Evolutionary conservation across 2,329 filamentous ascomycete species (phyloP), one percentile per base, ranked within the genome.

Genomic region (Tolypocladium nubicola): DNA sequence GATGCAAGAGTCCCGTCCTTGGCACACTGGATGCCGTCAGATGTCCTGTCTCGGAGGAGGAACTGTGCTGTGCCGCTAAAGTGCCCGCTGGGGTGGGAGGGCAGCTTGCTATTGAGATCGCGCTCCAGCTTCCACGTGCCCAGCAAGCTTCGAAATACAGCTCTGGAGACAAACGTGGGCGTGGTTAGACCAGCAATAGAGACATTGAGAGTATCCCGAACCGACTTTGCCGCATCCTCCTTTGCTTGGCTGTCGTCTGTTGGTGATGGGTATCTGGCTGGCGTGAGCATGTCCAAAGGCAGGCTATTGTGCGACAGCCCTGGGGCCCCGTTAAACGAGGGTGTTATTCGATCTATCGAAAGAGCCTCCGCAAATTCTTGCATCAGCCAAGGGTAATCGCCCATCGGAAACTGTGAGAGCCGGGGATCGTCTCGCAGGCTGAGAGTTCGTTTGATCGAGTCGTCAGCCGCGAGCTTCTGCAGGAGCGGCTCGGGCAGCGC

Each of bases 381-480:
- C 78, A 93, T 86, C 14, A 93, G 71, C 60, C 85, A 92, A 9
- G 84, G 71, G 68, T 92, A 93, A 69, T 95, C 90, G 11, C 85
- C 86, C 86, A 93, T 92, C 41, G 89, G 90, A 63, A 91, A 94
- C 64, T 94, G 90, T 60, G 69, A 87, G 62, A 72, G 71, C 7
- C 75, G 79, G 11, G 71, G 76, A 63, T 80, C 78, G 26, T 65
- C 65, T 14, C 86, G 78, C 38, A 89, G 74, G 3, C 69, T 64
- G 0, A 82, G 65, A 0, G 80, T 78, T 26, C 75, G 71, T 35
- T 73, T 67, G 9, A 80, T 72, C 0, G 75, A 78, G 21, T 69
- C 68, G 56, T 82, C 79, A 0, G 69, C 63, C 5, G 65, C 61
- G 13, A 83, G 67, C 4, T 80, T 78, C 1, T 67, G 62, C 10